These are phyloP conservation scores for Lasiodiplodia sp. DNA, from an alignment of 2,329 filamentous ascomycete genomes.

Conservation along the genomic window DNA sequence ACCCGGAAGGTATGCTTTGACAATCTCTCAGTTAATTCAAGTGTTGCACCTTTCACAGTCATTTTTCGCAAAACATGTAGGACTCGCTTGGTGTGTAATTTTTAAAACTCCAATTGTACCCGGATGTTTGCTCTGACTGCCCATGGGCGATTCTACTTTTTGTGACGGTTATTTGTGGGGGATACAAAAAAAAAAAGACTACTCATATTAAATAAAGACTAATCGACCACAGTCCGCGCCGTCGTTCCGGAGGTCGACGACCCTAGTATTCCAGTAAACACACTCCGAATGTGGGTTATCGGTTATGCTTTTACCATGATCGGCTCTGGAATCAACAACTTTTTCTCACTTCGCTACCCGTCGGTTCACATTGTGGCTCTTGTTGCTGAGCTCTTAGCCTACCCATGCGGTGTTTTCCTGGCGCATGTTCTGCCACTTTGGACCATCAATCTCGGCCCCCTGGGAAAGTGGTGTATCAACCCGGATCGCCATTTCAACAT, in stretches of 20 bases:
- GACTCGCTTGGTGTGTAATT: no score
- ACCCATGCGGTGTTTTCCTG: constrained; percentile 38
- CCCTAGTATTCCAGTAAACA: constrained; percentile 22
- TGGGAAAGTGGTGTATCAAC: constrained; percentile 63
- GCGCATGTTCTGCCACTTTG: constrained; percentile 42
- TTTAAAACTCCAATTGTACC: no score
- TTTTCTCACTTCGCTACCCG: constrained; percentile 43
- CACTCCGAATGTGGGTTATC: constrained; percentile 37
- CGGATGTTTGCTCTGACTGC: not conserved
- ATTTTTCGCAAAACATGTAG: not conserved
- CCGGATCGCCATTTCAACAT: constrained; percentile 64
- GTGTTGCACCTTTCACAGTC: not conserved
- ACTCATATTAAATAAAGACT: not conserved
- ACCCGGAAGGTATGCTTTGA: constrained; percentile 22
- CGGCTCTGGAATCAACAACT: constrained; percentile 39
- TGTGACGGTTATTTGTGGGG: not conserved
- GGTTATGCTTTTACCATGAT: constrained; percentile 39
- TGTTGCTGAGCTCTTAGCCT: constrained; percentile 39
- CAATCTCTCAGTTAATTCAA: not conserved
- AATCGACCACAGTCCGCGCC: constrained; percentile 9
- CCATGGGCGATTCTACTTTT: not conserved
- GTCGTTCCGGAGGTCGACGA: constrained; percentile 30
- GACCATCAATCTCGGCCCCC: constrained; percentile 54
- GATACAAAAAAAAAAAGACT: no score
- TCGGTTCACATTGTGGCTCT: constrained; percentile 40